Percentiles rank a stretch among this genome's conserved stretches.
phyloP scores from a whole-genome alignment of 164 flowering plant species.

The Umbilicus rupestris region DNA sequence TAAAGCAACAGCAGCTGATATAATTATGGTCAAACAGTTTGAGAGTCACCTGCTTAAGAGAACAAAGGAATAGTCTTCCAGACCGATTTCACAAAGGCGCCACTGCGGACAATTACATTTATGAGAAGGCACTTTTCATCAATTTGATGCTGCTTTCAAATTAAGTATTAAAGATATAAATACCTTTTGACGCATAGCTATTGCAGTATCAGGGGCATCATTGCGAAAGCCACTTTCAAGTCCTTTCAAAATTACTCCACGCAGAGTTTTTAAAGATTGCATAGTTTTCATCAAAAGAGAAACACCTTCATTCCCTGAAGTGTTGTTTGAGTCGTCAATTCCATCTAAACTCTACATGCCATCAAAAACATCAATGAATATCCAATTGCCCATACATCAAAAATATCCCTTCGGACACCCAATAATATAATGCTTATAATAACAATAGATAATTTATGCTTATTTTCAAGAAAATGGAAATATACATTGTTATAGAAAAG shows the following conservation, averaged over 20 bases:
- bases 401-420: neutral
- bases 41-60: conserved; percentile 77
- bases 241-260: conserved; percentile 58
- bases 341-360: conserved; percentile 53
- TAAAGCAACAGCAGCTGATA: neutral
- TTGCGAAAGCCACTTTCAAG: conserved; percentile 92
- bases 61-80: conserved; percentile 88
- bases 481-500: neutral
- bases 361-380: conserved; percentile 1
- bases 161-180: neutral
- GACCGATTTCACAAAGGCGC: conserved; percentile 98
- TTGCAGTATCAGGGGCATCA: conserved; percentile 94
- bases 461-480: neutral
- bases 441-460: neutral
- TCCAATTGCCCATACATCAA: neutral
- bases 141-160: neutral
- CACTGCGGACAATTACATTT: conserved; percentile 37
- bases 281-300: conserved; percentile 43
- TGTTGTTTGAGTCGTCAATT: conserved; percentile 27
- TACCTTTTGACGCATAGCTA: conserved; percentile 97
- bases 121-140: neutral
- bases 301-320: conserved; percentile 19
- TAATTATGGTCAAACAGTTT: neutral
- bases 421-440: neutral
- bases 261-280: conserved; percentile 46